Base-by-base conservation (phyloP, 2,329 filamentous ascomycete species). In the Raffaelea deltoideospora region DNA sequence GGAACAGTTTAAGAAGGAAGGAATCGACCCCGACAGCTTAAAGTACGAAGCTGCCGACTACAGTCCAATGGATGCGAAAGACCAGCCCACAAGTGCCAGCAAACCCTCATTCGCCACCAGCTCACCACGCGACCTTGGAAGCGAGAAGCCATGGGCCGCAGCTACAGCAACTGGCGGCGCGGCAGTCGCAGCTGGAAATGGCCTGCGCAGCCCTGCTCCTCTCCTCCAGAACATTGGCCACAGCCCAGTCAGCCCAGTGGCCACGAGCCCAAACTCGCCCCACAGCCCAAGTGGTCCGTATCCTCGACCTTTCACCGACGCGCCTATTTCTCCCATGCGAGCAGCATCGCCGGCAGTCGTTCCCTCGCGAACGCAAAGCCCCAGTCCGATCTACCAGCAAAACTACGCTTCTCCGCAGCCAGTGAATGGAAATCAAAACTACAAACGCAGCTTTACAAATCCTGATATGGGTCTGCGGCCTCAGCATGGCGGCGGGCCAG, bases 11-110 rank as follows among this genome's bases (percentile, higher is more conserved):
- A 55, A 59, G 38, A 61, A 57, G 42, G 55, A 54, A 37, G 67
- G 67, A 31, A 48, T 65, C 43, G 51, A 69, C 49, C 63, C 65
- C 1, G 67, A 70, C 47, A 53, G 55, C 17, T 60, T 68, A 41
- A 43, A 48, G 32, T 54, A 50, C 34, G 43, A 45, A 1, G 56
- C 52, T 17, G 42, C 53, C 34, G 58, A 61, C 38, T 63, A 61
- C 47, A 50, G 58, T 33, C 47, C 53, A 31, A 49, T 50, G 31
- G 52, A 55, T 17, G 52, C 55, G 50, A 40, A 38, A 35, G 50
- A 53, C 34, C 48, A 48, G 20, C 52, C 50, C 18, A 41, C 48
- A 30, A 41, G 44, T n/a, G 48, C 45, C 21, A 43, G 44, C 15
- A 47, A 51, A 31, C 43, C 51, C 26, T 59, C 59, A 45, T 53